Percentiles rank a stretch among this genome's conserved stretches.
phyloP scores from a whole-genome alignment of 345 rosid species.

The Ricinus communis region DNA sequence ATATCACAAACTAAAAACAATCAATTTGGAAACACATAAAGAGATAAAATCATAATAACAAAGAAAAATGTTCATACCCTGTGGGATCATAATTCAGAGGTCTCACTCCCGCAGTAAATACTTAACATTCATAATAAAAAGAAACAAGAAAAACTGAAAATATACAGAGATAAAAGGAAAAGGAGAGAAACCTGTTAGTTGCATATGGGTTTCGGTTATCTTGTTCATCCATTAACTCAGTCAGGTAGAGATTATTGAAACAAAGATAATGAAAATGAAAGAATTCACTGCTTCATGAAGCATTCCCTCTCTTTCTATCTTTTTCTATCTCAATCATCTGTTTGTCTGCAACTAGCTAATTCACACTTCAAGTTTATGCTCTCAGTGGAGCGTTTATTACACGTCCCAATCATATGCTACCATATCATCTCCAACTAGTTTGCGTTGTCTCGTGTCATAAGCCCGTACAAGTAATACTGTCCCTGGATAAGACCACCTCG shows the following conservation, averaged over 20 bases:
- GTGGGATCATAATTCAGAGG: no score
- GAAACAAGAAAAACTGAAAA: neutral
- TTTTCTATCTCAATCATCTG: no score
- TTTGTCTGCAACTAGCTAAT: neutral
- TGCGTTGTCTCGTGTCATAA: no score
- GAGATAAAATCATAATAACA: neutral
- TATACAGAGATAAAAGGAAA: neutral
- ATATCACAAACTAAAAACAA: neutral
- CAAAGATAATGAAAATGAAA: no score
- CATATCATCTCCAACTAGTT: no score
- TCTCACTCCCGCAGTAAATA: no score
- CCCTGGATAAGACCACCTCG: no score
- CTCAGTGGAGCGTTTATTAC: neutral
- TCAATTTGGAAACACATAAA: neutral
- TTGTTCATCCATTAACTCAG: conserved; percentile 35
- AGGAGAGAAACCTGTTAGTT: conserved; percentile 40
- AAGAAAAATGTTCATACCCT: no score
- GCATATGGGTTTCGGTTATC: conserved; percentile 28
- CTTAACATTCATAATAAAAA: neutral
- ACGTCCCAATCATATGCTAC: neutral
- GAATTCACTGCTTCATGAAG: no score
- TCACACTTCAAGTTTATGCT: no score
- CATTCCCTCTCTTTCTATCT: no score
- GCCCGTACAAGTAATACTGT: no score
- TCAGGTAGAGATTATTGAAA: neutral